Base-by-base conservation (phyloP, 345 rosid genomes). In the Lumnitzera littorea region DNA sequence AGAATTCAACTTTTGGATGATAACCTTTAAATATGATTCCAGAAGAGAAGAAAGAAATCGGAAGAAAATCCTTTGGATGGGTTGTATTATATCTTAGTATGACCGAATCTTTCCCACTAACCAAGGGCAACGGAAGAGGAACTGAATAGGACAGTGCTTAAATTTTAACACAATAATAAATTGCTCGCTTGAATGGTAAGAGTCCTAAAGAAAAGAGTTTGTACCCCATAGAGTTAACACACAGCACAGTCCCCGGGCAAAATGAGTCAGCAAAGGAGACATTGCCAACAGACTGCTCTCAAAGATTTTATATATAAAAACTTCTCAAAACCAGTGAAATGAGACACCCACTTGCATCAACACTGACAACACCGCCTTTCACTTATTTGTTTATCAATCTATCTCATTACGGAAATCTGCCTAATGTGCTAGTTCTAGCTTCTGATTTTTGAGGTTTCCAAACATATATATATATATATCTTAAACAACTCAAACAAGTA, bases 81-180 rank as follows among this genome's bases (percentile, higher is more conserved):
- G 15, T 9, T 43, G 55, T 29, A 48, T 47, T 60, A 60, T 67
- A 52, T 54, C 69, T 46, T 58, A 58, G 63, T 67, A 53, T 67
- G 70, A 60, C 64, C 70, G 70, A 67, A 67, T 60, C 64, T 67
- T 67, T 59, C 65, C 61, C 64, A 60, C 65, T 46, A 67, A 54
- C 64, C 62, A 58, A 66, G 63, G 50, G 58, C 61, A 64, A 53
- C 16, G 48, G 24, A 56, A 49, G 48, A 36, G 46, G 16, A 54
- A 60, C 52, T 15, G 20, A 60, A 60, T 49, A 17, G 60, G 53
- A 48, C 43, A 48, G 43, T 54, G 51, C 17, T 23, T 20, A 20
- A 20, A 20, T 20, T 20, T 20, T 63, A 41, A 4, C 43, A 36
- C 43, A 29, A 31, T 54, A 46, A 55, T 24, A 63, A 63, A 55